Conservation (phyloP, 2,329 filamentous ascomycete species). For the Bipolaris sorokiniana region DNA sequence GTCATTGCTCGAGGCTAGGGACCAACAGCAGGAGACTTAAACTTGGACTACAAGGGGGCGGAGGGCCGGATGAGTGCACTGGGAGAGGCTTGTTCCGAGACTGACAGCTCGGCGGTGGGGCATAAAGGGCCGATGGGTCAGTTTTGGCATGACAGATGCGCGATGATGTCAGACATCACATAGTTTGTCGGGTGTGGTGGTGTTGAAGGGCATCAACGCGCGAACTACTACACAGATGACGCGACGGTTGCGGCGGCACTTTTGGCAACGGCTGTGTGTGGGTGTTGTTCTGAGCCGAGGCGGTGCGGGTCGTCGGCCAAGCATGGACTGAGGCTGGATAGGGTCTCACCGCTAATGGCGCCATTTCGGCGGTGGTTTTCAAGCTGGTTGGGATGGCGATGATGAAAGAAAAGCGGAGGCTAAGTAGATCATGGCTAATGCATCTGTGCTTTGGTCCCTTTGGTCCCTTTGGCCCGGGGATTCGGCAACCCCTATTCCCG, state of each 20-base stretch:
- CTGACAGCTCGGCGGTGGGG: constrained; percentile 6
- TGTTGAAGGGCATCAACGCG: constrained; percentile 1
- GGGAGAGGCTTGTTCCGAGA: constrained; percentile 8
- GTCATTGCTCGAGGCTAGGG: not conserved
- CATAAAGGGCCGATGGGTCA: constrained; percentile 12
- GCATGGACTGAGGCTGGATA: not conserved
- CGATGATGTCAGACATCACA: constrained; percentile 15
- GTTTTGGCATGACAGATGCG: constrained; percentile 1
- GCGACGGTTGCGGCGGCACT: constrained; percentile 14
- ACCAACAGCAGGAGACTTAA: not conserved
- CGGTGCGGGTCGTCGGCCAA: not conserved
- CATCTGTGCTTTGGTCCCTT: not conserved
- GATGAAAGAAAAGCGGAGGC: not conserved
- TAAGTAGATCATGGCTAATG: not conserved
- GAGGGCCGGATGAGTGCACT: constrained; percentile 1
- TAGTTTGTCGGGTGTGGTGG: not conserved
- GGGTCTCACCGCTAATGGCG: constrained; percentile 19
- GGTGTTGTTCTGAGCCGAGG: constrained; percentile 2
- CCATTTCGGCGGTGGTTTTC: constrained; percentile 9
- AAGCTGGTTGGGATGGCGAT: not conserved
- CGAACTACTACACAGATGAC: not conserved
- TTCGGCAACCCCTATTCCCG: not conserved
- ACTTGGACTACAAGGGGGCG: not conserved
- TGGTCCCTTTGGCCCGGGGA: not conserved
- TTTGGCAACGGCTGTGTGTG: not conserved